Base-by-base conservation (phyloP, 768 basidiomycete genomes). In the Tulasnella sp. region DNA sequence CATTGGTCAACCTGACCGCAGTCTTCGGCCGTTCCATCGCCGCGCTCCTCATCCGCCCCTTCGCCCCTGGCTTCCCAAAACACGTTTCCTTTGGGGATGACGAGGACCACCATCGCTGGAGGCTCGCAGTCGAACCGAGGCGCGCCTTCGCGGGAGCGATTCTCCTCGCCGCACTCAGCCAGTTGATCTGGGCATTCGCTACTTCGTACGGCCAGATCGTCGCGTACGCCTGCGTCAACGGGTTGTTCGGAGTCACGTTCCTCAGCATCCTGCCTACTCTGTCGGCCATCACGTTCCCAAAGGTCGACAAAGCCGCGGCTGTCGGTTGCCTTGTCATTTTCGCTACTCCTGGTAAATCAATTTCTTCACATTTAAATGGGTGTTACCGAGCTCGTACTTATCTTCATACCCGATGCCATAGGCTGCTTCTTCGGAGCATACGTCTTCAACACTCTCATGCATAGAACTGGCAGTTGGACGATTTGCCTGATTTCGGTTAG, bases 151-250 rank as follows among this genome's bases (percentile, higher is more conserved):
- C 51, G 6, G 40, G 46, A 5, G 46, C 29, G 29, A 44, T 75
- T 23, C 29, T 44, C 48, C 13, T 75, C 3, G 44, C 74, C 42
- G 74, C 74, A 1, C 16, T 46, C 3, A 75, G 74, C 29, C 74
- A 75, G 20, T 23, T 46, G n/a, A 75, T 75, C 51, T 75, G 74
- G 74, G 74, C 74, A 23, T 51, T 75, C 16, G 74, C 74, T 0
- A 29, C 5, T 5, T 39, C 42, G n/a, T 75, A 48, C 46, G 7
- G 44, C 26, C 46, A 48, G 2, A n/a, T 57, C 3, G 4, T 75
- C 16, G 29, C 55, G 15, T 75, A 75, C 74, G 48, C 74, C 15
- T 75, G 74, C 46, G 6, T 75, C 3, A 57, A 75, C 35, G 74
- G 74, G 20, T 23, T 55, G 74, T 26, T 51, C 35, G 74, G 74